phyloP scores from a whole-genome alignment of 306 rosid species.

The Gleditsia sinensis region DNA sequence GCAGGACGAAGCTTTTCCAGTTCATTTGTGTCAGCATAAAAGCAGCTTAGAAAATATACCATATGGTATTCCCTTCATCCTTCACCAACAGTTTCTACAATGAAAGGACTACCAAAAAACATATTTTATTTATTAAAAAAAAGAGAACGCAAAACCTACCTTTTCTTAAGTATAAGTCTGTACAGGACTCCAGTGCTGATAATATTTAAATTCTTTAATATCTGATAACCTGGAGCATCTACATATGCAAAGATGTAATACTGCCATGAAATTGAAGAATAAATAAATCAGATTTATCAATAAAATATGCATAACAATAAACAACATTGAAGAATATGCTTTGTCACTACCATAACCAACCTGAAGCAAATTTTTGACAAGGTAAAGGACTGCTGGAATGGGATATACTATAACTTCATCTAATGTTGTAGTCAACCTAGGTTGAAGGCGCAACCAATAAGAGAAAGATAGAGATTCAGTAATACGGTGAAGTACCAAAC shows the following conservation, averaged over 20 bases:
- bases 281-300: slow-evolving; percentile 34
- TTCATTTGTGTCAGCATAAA: slow-evolving; percentile 9
- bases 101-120: slow-evolving; percentile 15
- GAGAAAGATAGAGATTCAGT: not conserved
- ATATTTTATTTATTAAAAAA: slow-evolving; percentile 1
- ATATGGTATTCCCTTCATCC: slow-evolving; percentile 4
- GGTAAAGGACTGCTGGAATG: slow-evolving; percentile 91
- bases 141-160: slow-evolving; percentile 42
- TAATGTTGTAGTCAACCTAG: slow-evolving; percentile 78
- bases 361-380: slow-evolving; percentile 94
- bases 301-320: slow-evolving; percentile 8
- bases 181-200: slow-evolving; percentile 90
- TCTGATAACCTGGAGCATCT: slow-evolving; percentile 98
- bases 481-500: not conserved
- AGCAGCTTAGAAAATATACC: slow-evolving; percentile 2
- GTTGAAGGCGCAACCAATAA: slow-evolving; percentile 28
- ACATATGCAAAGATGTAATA: slow-evolving; percentile 96
- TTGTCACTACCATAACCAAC: slow-evolving; percentile 44
- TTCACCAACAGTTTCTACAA: slow-evolving; percentile 26
- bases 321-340: slow-evolving; percentile 1
- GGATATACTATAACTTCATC: slow-evolving; percentile 93
- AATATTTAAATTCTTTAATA: slow-evolving; percentile 85
- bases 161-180: slow-evolving; percentile 89
- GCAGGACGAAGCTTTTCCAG: not conserved
- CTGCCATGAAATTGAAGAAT: slow-evolving; percentile 53